Evolutionary conservation across 768 basidiomycete species (phyloP), one percentile per base, ranked within the genome.

Genomic region (Favolaschia claudopus): DNA sequence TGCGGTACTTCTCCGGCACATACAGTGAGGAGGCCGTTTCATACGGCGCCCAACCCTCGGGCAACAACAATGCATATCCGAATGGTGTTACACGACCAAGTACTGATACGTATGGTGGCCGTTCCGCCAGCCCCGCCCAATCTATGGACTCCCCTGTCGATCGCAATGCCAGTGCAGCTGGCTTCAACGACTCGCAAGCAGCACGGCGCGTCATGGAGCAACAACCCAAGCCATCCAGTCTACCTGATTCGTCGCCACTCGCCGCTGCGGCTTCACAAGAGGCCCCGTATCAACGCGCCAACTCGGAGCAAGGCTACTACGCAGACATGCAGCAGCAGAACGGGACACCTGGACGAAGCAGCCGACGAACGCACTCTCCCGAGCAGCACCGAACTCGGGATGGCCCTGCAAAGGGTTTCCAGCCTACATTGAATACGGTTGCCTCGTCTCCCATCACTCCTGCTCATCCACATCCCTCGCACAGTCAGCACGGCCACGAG

Each of bases 271-370:
- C 77, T 19, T 85, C 85, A 24, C 74, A 13, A 55, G 79, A 53
- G 71, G 73, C 20, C 13, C 17, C 58, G 25, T 60, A 56, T 40
- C 83, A 82, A 59, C 85, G 91, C 45, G 85, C 92, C 7, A 92
- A 88, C 70, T 94, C 93, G 25, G 92, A 92, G 70, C 78, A 92
- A 39, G 92, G 92, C 5, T 88, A 93, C 68, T 93, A 94, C 71
- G 68, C 87, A 38, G 92, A 93, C 73, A 70, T 87, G 58, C 76
- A n/a, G 32, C 36, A 37, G 29, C 52, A 76, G 48, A 82, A 84
- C 38, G 72, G 43, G 31, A 34, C 63, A 67, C 65, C 74, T 67
- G 69, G n/a, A n/a, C n/a, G n/a, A n/a, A n/a, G 76, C 51, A 64
- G 69, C 39, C 76, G 77, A 20, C 82, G 82, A 45, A 81, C 82